These are phyloP conservation scores for Solanum pennellii DNA, from an alignment of 257 asterid species.

Conservation along the genomic window DNA sequence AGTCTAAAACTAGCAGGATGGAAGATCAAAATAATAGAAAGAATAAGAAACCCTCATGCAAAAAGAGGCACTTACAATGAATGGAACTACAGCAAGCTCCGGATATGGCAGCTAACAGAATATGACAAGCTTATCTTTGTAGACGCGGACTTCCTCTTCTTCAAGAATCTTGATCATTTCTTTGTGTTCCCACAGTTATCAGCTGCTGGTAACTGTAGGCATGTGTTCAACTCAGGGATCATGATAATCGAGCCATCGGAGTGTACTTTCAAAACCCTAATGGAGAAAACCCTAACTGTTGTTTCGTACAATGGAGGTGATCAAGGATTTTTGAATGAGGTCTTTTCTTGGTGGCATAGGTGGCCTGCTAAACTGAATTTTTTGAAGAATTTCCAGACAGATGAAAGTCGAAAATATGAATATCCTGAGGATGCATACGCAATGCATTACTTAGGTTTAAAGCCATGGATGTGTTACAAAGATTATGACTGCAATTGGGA, in stretches of 20 bases:
- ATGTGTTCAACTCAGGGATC: constrained; percentile 69
- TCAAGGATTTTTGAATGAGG: constrained; percentile 73
- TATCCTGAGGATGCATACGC: constrained; percentile 29
- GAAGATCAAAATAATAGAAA: constrained; percentile 18
- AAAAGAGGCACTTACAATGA: constrained; percentile 43
- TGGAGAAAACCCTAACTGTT: constrained; percentile 30
- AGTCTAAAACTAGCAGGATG: constrained; percentile 25
- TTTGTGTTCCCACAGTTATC: constrained; percentile 64
- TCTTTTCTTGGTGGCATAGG: constrained; percentile 82
- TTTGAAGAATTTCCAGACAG: constrained; percentile 39
- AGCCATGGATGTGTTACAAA: constrained; percentile 81
- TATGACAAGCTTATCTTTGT: constrained; percentile 56
- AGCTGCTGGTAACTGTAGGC: constrained; percentile 46
- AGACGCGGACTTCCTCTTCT: constrained; percentile 54
- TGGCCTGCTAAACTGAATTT: constrained; percentile 41
- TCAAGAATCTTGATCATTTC: constrained; percentile 40
- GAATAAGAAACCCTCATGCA: constrained; percentile 29
- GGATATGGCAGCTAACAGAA: constrained; percentile 62
- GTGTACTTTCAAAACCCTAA: constrained; percentile 44
- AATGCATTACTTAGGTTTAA: constrained; percentile 67
- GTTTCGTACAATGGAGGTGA: constrained; percentile 82
- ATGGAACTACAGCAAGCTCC: constrained; percentile 85
- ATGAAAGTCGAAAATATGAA: constrained; percentile 8
- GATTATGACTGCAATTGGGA: constrained; percentile 83
- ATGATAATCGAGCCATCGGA: constrained; percentile 79